Percentiles rank a stretch among this genome's conserved stretches.
phyloP scores from a whole-genome alignment of 768 basidiomycete species.

The Antrodiella citrinella region DNA sequence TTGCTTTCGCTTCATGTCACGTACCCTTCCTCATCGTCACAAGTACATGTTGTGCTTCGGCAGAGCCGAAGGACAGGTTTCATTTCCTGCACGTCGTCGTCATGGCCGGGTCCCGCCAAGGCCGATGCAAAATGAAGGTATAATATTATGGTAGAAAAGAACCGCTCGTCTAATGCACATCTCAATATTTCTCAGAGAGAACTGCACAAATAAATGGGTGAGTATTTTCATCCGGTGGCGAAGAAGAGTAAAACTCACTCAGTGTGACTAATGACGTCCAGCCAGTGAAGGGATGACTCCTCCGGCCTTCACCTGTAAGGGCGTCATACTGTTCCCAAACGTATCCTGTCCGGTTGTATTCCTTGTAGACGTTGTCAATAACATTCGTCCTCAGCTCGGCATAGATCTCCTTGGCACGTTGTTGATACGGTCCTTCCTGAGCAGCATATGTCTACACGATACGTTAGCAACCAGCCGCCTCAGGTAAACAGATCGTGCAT shows the following conservation, averaged over 20 bases:
- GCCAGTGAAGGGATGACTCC: constrained; percentile 95
- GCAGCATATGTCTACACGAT: constrained; percentile 65
- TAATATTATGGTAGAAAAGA: neutral
- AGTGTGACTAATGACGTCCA: constrained; percentile 89
- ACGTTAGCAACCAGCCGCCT: neutral
- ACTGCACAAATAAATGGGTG: constrained; percentile 30
- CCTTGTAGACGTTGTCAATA: constrained; percentile 83
- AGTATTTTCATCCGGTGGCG: constrained; percentile 6
- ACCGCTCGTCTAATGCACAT: neutral
- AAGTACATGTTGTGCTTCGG: neutral
- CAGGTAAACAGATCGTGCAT: constrained; percentile 7
- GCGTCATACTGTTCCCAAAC: constrained; percentile 98
- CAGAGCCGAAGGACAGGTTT: neutral
- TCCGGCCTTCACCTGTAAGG: constrained; percentile 68
- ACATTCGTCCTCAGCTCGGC: constrained; percentile 72
- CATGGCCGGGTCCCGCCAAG: neutral
- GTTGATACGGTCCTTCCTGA: constrained; percentile 74
- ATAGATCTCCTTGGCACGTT: constrained; percentile 72
- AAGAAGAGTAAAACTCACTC: constrained; percentile 47
- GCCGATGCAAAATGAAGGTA: neutral
- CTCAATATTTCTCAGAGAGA: constrained; percentile 60
- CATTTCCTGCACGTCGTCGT: too few species aligned
- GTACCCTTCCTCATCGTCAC: neutral
- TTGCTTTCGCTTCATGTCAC: neutral
- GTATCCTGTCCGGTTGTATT: constrained; percentile 88